Conservation (phyloP, 169 alveolate genomes). For the Neospora caninum region DNA sequence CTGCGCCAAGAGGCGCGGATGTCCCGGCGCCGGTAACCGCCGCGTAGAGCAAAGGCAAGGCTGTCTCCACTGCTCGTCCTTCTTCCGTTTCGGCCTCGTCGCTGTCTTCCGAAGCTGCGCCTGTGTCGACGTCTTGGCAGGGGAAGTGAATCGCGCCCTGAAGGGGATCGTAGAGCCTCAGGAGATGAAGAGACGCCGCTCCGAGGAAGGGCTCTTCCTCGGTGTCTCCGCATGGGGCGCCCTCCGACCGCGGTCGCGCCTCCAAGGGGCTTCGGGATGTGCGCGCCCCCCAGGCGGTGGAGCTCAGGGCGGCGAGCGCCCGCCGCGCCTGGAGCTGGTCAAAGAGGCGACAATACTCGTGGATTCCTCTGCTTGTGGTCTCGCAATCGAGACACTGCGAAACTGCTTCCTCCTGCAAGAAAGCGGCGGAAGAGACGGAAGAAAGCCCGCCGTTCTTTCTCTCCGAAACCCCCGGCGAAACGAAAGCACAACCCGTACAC, state of each 20-base stretch:
- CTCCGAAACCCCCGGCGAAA: no score
- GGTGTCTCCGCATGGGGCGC: not conserved
- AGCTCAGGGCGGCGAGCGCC: not conserved
- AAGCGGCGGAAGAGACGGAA: no score
- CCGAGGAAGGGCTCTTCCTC: not conserved
- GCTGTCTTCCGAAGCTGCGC: not conserved
- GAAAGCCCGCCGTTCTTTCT: no score
- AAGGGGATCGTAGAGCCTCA: not conserved
- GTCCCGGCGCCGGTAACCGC: not conserved
- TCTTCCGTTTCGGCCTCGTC: not conserved
- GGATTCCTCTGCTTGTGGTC: not conserved
- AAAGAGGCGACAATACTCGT: not conserved
- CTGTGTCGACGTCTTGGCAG: not conserved
- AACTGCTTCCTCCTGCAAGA: no score
- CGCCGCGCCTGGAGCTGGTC: not conserved
- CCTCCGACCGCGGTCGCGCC: constrained; percentile 11
- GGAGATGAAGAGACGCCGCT: not conserved
- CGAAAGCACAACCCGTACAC: no score
- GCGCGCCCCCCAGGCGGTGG: not conserved
- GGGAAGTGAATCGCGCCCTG: not conserved
- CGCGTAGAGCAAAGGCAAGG: not conserved
- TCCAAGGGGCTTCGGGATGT: no score
- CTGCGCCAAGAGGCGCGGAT: not conserved
- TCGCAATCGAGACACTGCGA: not conserved
- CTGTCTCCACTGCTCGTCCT: not conserved